Percentiles rank a stretch among this genome's conserved stretches.
Evolutionary conservation across 768 basidiomycete species (phyloP).

Genomic region (Kwoniella sp.): DNA sequence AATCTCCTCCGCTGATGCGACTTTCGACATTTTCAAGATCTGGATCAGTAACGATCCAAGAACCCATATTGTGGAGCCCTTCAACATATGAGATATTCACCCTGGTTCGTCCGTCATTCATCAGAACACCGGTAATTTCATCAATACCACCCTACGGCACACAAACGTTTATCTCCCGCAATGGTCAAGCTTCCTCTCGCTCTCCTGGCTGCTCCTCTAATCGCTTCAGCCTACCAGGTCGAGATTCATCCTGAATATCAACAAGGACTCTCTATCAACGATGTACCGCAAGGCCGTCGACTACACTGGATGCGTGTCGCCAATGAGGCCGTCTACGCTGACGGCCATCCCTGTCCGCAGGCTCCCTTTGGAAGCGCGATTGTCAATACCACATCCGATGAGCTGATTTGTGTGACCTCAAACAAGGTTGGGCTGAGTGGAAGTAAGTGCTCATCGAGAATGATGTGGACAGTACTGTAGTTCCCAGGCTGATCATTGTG

Average conservation of each 20-base stretch:
- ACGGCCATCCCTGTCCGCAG: slow-evolving; percentile 43
- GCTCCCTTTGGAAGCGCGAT: slow-evolving; percentile 45
- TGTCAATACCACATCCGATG: slow-evolving; percentile 44
- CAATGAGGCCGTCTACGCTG: slow-evolving; percentile 36
- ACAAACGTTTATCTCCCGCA: background rate
- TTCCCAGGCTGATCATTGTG: no score
- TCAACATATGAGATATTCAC: no score
- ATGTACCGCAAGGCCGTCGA: slow-evolving; percentile 29
- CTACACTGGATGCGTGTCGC: slow-evolving; percentile 39
- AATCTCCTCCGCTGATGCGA: no score
- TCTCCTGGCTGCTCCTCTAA: slow-evolving; percentile 1
- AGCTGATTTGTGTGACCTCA: slow-evolving; percentile 43
- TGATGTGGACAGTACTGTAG: no score
- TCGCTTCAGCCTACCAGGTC: slow-evolving; percentile 25
- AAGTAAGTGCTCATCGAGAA: slow-evolving; percentile 23
- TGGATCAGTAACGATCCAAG: no score
- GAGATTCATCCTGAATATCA: slow-evolving; percentile 40
- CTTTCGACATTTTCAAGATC: no score
- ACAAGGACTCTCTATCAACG: slow-evolving; percentile 32
- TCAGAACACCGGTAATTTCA: no score
- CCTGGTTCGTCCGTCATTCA: no score
- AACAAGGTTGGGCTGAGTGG: slow-evolving; percentile 45
- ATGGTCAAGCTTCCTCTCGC: slow-evolving; percentile 3
- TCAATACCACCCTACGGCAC: no score
- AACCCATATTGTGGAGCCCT: no score